phyloP scores from a whole-genome alignment of 345 rosid species.

The Populus euphratica region DNA sequence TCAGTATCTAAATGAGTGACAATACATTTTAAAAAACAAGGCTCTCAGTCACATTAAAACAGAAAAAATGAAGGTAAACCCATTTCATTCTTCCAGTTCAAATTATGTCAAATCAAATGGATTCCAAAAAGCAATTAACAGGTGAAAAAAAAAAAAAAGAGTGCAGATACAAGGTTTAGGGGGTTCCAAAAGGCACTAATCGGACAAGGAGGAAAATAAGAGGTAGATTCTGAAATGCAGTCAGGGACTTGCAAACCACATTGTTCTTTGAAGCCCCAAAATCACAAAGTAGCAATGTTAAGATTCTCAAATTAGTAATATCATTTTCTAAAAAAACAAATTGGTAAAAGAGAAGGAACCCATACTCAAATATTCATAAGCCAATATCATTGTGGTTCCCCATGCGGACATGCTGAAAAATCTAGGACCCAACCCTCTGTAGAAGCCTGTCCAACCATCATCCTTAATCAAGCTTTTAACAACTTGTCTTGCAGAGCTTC shows the following conservation, averaged over 20 bases:
- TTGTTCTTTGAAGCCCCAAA: not conserved
- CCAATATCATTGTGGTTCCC: conserved; percentile 97
- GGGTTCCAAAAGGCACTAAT: not conserved
- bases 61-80: not conserved
- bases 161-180: not conserved
- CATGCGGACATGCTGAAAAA: conserved; percentile 98
- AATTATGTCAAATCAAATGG: not conserved
- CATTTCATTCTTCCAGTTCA: not conserved
- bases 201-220: not conserved
- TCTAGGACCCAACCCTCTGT: conserved; percentile 92
- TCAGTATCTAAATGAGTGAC: not conserved
- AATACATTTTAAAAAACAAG: not conserved
- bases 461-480: conserved; percentile 67
- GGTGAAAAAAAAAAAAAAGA: not conserved
- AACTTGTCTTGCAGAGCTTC: conserved; percentile 64
- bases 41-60: not conserved
- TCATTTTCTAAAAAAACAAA: not conserved
- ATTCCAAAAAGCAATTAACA: not conserved
- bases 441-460: conserved; percentile 92
- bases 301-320: not conserved
- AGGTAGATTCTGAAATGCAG: not conserved
- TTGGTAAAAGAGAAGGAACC: conserved; percentile 11
- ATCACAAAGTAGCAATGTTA: not conserved
- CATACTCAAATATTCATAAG: conserved; percentile 97
- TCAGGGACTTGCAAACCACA: not conserved